Conservation (phyloP, 148 eudicot species). For the Camellia granthamiana region DNA sequence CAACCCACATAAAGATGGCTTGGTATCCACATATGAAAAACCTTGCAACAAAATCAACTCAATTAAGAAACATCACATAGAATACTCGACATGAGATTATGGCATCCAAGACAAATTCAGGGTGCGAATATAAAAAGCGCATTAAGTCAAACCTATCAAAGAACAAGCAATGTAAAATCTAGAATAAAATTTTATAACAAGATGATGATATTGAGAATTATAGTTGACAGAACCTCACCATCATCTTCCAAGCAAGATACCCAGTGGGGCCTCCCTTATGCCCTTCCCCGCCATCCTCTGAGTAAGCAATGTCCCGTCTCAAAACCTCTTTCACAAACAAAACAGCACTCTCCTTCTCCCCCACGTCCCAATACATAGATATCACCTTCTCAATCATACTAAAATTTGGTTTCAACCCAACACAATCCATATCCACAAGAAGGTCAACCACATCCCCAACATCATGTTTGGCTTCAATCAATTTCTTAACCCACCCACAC, state of each 20-base stretch:
- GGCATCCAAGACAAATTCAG: background rate
- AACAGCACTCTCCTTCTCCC: constrained; percentile 51
- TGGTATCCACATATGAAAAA: background rate
- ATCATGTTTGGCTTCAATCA: constrained; percentile 52
- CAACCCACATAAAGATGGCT: background rate
- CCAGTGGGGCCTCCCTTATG: constrained; percentile 83
- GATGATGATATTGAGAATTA: background rate
- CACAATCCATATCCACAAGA: constrained; percentile 94
- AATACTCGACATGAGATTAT: background rate
- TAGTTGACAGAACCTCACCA: constrained; percentile 45
- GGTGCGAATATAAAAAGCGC: background rate
- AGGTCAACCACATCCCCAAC: constrained; percentile 74
- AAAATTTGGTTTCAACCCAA: constrained; percentile 72
- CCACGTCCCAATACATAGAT: constrained; percentile 71
- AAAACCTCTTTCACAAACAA: constrained; percentile 67
- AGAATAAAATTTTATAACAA: background rate
- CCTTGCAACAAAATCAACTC: background rate
- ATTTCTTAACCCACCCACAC: constrained; percentile 85
- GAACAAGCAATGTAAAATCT: background rate
- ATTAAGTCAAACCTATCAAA: background rate
- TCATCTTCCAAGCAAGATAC: constrained; percentile 96
- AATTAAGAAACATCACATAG: background rate
- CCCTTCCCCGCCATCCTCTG: constrained; percentile 40
- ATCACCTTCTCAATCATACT: constrained; percentile 95
- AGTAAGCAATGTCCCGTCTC: constrained; percentile 45